Base-by-base conservation (phyloP, 768 basidiomycete genomes). In the Grammothele lineata region DNA sequence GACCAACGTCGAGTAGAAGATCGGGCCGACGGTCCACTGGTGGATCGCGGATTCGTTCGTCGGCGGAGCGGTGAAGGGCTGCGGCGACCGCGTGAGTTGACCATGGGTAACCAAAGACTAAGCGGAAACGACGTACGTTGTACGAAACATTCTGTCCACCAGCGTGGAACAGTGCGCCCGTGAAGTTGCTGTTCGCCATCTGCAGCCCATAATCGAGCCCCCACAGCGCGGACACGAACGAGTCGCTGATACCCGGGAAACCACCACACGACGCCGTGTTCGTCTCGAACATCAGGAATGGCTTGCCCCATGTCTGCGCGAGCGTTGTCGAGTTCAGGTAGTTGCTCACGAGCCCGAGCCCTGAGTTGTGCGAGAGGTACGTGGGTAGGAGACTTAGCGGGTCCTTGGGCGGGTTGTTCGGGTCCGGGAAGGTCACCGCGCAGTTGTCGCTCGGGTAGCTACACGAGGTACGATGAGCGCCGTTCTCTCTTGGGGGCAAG, bases 231-330 rank as follows among this genome's bases (percentile, higher is more conserved):
- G 72, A 70, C 3, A 70, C 74, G 47, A 78, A 79, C 40, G 68
- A 67, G 55, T 80, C 75, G 37, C 71, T 73, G 42, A 80, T 51
- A 3, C 78, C 78, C n/a, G 70, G 62, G 54, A 78, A 77, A 11
- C 78, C 78, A 43, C 75, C 75, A 59, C 78, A 80, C 26, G 70
- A 71, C 0, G 76, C 77, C 3, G 73, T 72, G 54, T 75, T 76
- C 36, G 75, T 77, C 62, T 81, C 78, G 51, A 79, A 67, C 74
- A 81, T 77, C 36, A 76, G 52, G 51, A 78, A 64, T 12, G 73
- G 72, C 57, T 70, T 68, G 14, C 58, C 58, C 17, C 30, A 41
- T 1, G 62, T 56, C 38, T 67, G 61, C 9, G 72, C 70, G 26
- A 61, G 56, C 17, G 47, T 46, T 1, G 70, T 63, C 2, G 66